Evolutionary conservation across 1,139 yeast species (phyloP), one percentile per base, ranked within the genome.

Genomic region (Yamadazyma spencermartinsiae): DNA sequence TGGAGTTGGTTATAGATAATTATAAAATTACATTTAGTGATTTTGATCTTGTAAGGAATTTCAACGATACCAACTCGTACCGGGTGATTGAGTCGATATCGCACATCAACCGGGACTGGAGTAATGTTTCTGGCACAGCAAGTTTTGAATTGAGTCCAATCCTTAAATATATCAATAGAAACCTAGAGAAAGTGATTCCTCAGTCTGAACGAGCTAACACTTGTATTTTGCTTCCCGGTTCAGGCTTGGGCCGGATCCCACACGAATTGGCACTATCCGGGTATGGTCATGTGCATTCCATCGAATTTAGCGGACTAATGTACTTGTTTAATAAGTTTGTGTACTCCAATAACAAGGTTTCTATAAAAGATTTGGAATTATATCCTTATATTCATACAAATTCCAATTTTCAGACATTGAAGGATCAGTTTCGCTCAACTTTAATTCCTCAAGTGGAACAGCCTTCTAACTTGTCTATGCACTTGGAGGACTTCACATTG

Each of bases 21-120:
- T 67, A 77, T 51, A 66, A 72, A 0, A 50, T 84, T 11, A 44
- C 61, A 1, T 60, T 54, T 31, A 54, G 65, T 5, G 68, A 69
- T 19, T 57, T 68, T 36, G 80, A 79, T 37, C 30, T 40, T 3
- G 41, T 42, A 12, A 45, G 44, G 31, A 44, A 42, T 31, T 42
- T 39, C 17, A 37, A 31, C 3, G 51, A 48, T 35, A 41, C 30
- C 23, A 74, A 76, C 45, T 42, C 50, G 4, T 77, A 72, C 44
- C 62, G 81, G 35, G 87, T 85, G 0, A 72, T 81, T 27, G 96
- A 88, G 55, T 68, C 86, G 4, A 51, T 88, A 35, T 80, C 87
- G 33, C 96, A 87, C 58, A 76, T 74, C 43, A 74, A 80, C 4
- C 66, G 96, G 35, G 96, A 88, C 55, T 88, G 94, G 92, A 37